These are phyloP conservation scores for Petunia hybrid DNA, from an alignment of 305 asterid species.

Conservation along the genomic window DNA sequence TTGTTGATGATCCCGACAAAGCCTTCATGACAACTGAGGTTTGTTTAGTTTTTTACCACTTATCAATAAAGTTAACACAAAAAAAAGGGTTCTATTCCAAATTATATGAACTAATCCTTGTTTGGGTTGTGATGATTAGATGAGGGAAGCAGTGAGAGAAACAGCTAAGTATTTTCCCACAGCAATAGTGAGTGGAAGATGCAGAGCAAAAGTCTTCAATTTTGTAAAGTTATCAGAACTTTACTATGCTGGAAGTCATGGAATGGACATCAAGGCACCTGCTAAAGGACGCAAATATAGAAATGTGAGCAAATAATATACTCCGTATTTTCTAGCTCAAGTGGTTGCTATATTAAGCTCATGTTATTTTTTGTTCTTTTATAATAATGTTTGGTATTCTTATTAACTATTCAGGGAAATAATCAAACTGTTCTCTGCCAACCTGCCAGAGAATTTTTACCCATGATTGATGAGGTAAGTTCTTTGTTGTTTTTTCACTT, in stretches of 20 bases:
- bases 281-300: conserved; percentile 51
- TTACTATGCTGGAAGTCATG: conserved; percentile 98
- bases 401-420: conserved; percentile 46
- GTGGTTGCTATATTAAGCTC: background rate
- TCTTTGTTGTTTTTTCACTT: background rate
- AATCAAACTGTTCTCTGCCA: conserved; percentile 51
- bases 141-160: conserved; percentile 75
- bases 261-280: conserved; percentile 98
- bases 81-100: background rate
- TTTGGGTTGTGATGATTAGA: conserved; percentile 45
- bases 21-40: conserved; percentile 89
- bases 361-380: conserved; percentile 21
- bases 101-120: background rate
- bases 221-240: conserved; percentile 82
- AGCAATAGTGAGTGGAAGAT: conserved; percentile 87
- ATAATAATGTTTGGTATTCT: conserved; percentile 17
- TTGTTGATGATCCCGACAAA: conserved; percentile 85
- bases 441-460: conserved; percentile 59
- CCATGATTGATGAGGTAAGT: conserved; percentile 59
- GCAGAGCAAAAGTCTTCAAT: conserved; percentile 77
- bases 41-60: background rate
- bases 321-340: background rate
- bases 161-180: conserved; percentile 82
- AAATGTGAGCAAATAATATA: conserved; percentile 47
- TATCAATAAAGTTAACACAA: background rate